Evolutionary conservation across 495 filamentous ascomycete genomes (phyloP), one percentile per base, ranked within the genome.

Genomic region (Aeminium ludgeri): DNA sequence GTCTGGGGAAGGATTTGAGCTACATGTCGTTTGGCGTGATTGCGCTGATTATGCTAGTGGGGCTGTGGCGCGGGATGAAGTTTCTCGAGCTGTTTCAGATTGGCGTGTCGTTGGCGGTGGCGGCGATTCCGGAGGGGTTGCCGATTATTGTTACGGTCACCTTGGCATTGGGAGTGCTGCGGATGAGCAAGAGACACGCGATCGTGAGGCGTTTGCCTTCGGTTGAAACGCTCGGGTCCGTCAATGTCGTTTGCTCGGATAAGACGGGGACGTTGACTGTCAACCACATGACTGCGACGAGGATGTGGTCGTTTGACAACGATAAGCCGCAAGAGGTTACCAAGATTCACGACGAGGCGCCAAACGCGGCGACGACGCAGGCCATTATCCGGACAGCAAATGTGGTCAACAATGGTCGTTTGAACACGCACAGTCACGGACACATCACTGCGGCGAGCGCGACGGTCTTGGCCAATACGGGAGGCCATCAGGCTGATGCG

Each of bases 61-160:
- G 89, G 4, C 70, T 92, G 44, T 68, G 86, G 48, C 84, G 95
- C 53, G 89, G 87, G 13, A 81, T 86, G 56, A 73, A 77, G 45
- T 64, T 94, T 23, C 69, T 99, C 18, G 89, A 96, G 34, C 91
- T 99, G 64, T 95, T 99, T 58, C 91, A 87, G 23, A 93, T 96
- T 56, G 91, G 85, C 16, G 89, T 99, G 30, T 95, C 87, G 6
- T 71, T 99, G 23, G 89, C 89, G 10, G 89, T 99, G 12, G 89
- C 89, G 8, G 89, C 89, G 17, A 97, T 97, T 55, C 89, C 89
- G 0, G 89, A 97, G 65, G 89, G 89, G 10, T 69, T 97, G 13
- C 91, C 89, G 6, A 96, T 96, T 51, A 96, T 96, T 54, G 91
- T 99, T 18, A 96, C 89, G 0, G 89, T 96, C 17, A 96, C 91